Percentiles rank a stretch among this genome's conserved stretches.
phyloP scores from a whole-genome alignment of 306 rosid genomes.

The Prunus dulcis region DNA sequence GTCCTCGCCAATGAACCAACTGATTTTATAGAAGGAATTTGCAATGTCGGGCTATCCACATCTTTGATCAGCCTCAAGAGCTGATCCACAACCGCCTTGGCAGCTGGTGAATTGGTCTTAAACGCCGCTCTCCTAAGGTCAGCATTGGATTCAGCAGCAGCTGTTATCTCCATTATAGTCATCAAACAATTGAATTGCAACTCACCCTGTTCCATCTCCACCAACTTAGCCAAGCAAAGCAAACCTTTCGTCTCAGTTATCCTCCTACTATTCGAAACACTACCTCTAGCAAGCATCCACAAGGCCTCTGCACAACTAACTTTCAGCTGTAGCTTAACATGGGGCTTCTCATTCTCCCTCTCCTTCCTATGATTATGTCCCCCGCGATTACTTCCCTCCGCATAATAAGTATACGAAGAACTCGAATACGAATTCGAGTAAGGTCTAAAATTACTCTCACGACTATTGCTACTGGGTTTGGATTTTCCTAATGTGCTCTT shows the following conservation, averaged over 20 bases:
- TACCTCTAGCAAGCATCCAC: conserved; percentile 77
- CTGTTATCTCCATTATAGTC: conserved; percentile 68
- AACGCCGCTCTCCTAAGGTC: conserved; percentile 69
- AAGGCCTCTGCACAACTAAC: conserved; percentile 62
- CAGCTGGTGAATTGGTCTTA: conserved; percentile 66
- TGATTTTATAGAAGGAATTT: conserved; percentile 55
- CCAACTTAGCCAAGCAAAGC: conserved; percentile 78
- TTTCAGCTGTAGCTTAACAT: conserved; percentile 54
- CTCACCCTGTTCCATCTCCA: conserved; percentile 70
- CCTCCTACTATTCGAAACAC: conserved; percentile 62
- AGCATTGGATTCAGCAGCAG: conserved; percentile 63
- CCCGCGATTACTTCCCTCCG: conserved; percentile 52
- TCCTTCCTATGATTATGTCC: conserved; percentile 57
- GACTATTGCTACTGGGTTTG: not conserved
- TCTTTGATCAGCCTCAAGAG: conserved; percentile 60
- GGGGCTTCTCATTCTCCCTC: conserved; percentile 72
- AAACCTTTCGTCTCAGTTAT: conserved; percentile 77
- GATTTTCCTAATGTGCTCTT: conserved; percentile 23
- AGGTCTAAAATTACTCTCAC: not conserved
- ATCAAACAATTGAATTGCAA: conserved; percentile 68
- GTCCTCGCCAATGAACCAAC: conserved; percentile 82
- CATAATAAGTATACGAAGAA: conserved; percentile 26
- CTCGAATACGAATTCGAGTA: conserved; percentile 30
- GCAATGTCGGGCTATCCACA: conserved; percentile 47
- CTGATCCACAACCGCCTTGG: conserved; percentile 80